phyloP scores from a whole-genome alignment of 305 asterid genomes.

The Nicotiana rustica region DNA sequence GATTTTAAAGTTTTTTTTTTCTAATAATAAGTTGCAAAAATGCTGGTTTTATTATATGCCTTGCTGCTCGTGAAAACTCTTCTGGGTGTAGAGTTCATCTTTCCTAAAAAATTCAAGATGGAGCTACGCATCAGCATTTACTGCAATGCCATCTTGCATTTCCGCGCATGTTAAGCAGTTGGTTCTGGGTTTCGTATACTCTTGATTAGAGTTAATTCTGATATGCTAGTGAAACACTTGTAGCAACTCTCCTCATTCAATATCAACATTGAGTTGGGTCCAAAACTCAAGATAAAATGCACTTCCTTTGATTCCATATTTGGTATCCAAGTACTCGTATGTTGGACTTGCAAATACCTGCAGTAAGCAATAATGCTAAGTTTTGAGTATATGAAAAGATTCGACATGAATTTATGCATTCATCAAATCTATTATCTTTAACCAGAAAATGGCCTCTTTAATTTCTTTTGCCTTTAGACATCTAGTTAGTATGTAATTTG shows the following conservation, averaged over 20 bases:
- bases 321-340: slow-evolving; percentile 88
- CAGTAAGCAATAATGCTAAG: neutral
- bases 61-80: neutral
- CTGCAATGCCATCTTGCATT: neutral
- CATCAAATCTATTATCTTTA: too few species aligned
- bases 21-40: neutral
- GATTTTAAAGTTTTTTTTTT: neutral
- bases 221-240: too few species aligned
- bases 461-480: too few species aligned
- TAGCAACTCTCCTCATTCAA: too few species aligned
- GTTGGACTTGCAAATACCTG: slow-evolving; percentile 94
- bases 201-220: neutral
- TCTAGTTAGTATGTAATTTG: too few species aligned
- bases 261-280: too few species aligned
- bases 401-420: neutral
- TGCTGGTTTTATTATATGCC: neutral
- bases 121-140: neutral
- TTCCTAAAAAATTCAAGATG: neutral
- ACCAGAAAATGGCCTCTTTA: too few species aligned
- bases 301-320: slow-evolving; percentile 67
- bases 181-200: neutral
- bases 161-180: neutral
- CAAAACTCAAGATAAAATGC: slow-evolving; percentile 32
- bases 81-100: neutral
- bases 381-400: neutral